Evolutionary conservation across 2,329 filamentous ascomycete genomes (phyloP).

Genomic region (Endothia cerciana): DNA sequence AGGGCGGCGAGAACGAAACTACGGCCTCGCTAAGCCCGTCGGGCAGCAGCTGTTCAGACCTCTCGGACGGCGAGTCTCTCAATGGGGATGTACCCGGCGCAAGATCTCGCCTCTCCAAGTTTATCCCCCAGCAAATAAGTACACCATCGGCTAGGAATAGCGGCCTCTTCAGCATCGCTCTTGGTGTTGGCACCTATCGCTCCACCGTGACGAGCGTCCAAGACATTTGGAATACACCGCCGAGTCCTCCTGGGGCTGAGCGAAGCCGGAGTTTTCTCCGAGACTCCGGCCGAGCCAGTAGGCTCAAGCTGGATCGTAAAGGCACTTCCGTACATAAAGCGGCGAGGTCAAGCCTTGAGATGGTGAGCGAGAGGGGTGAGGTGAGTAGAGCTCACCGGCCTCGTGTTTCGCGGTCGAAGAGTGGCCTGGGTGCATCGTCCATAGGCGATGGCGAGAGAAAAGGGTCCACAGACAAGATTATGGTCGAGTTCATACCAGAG

Average conservation of each 20-base stretch:
- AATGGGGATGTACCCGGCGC: background rate
- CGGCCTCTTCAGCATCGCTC: constrained; percentile 21
- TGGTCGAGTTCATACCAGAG: constrained; percentile 6
- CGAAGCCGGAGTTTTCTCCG: background rate
- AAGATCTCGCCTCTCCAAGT: constrained; percentile 18
- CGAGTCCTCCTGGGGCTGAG: background rate
- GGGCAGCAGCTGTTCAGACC: background rate
- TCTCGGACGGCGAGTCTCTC: background rate
- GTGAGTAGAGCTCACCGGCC: constrained; percentile 17
- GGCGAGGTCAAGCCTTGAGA: constrained; percentile 24
- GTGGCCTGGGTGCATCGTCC: background rate
- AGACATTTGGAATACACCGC: constrained; percentile 5
- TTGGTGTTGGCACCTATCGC: constrained; percentile 15
- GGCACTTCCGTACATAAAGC: background rate
- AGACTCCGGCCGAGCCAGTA: background rate
- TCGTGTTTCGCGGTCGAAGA: constrained; percentile 2
- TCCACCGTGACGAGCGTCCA: constrained; percentile 13
- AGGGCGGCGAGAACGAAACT: constrained; percentile 24
- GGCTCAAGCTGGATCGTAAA: background rate
- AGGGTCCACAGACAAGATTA: background rate
- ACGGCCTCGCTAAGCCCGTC: background rate
- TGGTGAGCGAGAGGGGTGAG: constrained; percentile 26
- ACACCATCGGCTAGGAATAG: constrained; percentile 2
- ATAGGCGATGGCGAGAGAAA: background rate
- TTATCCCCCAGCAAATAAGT: constrained; percentile 1